phyloP scores from a whole-genome alignment of 148 eudicot species.

The Persicaria tinctoria region DNA sequence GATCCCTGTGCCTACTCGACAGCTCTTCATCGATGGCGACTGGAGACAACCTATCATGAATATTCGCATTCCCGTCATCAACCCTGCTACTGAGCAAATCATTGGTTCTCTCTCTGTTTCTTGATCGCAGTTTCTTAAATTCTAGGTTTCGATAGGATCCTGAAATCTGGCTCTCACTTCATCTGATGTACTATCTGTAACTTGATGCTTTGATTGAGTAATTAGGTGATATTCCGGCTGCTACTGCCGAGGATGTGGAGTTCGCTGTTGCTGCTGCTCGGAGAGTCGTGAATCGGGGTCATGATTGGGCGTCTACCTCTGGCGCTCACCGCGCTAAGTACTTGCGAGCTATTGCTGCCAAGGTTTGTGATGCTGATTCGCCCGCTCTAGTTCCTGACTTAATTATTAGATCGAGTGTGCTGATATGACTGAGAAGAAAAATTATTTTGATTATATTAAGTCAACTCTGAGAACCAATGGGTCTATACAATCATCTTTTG shows the following conservation, averaged over 20 bases:
- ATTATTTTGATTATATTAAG: background rate
- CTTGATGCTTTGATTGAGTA: background rate
- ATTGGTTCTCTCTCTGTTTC: conserved; percentile 40
- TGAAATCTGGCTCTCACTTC: background rate
- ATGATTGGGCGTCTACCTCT: conserved; percentile 74
- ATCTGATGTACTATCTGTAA: background rate
- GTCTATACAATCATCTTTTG: background rate
- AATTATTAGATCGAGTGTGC: background rate
- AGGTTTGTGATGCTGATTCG: conserved; percentile 26
- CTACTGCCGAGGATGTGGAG: conserved; percentile 89
- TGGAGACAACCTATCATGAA: conserved; percentile 68
- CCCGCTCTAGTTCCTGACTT: background rate
- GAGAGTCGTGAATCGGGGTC: conserved; percentile 50
- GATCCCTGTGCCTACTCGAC: conserved; percentile 51
- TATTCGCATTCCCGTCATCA: conserved; percentile 69
- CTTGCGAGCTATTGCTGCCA: conserved; percentile 88
- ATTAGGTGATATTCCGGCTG: conserved; percentile 90
- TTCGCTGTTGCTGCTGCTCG: conserved; percentile 90
- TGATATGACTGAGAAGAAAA: background rate
- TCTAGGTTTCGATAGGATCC: background rate
- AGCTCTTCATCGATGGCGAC: conserved; percentile 84
- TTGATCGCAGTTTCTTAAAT: background rate
- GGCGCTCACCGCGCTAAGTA: conserved; percentile 95
- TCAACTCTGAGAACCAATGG: background rate
- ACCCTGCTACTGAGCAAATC: conserved; percentile 76